Percentiles rank a stretch among this genome's conserved stretches.
Evolutionary conservation across 2,329 filamentous ascomycete genomes (phyloP).

Genomic region (Penicillium occitanis): DNA sequence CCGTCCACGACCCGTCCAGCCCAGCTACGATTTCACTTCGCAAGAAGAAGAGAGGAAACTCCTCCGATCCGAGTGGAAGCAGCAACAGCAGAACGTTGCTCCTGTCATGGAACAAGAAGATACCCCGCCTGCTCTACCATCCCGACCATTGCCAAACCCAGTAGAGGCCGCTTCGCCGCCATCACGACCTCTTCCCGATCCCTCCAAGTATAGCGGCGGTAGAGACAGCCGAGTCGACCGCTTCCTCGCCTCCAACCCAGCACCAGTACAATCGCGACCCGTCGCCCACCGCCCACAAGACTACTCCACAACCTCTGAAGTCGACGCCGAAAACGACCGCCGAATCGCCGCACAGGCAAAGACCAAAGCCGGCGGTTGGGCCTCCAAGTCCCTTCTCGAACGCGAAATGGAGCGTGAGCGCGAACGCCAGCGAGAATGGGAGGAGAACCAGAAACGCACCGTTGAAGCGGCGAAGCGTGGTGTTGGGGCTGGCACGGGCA

Average conservation of each 20-base stretch:
- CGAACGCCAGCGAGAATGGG: slow-evolving; percentile 65
- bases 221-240: slow-evolving; percentile 53
- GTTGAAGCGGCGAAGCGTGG: slow-evolving; percentile 47
- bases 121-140: slow-evolving; percentile 29
- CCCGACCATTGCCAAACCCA: slow-evolving; percentile 28
- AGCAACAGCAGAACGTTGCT: slow-evolving; percentile 33
- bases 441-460: slow-evolving; percentile 57
- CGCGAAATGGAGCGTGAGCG: slow-evolving; percentile 68
- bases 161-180: slow-evolving; percentile 15
- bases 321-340: slow-evolving; percentile 56
- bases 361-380: slow-evolving; percentile 61
- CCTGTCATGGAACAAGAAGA: slow-evolving; percentile 19
- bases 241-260: slow-evolving; percentile 56
- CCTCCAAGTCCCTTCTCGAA: slow-evolving; percentile 62
- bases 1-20: slow-evolving; percentile 37
- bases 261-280: slow-evolving; percentile 45
- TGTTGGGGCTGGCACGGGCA: slow-evolving; percentile 43
- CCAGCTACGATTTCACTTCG: slow-evolving; percentile 58
- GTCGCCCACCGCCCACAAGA: slow-evolving; percentile 45
- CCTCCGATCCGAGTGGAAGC: slow-evolving; percentile 57
- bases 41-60: slow-evolving; percentile 61
- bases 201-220: slow-evolving; percentile 33
- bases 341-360: slow-evolving; percentile 56
- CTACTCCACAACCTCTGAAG: slow-evolving; percentile 55
- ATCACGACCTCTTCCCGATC: slow-evolving; percentile 50